phyloP scores from a whole-genome alignment of 805 yeast species.

The Saccharomycopsis selenospora region DNA sequence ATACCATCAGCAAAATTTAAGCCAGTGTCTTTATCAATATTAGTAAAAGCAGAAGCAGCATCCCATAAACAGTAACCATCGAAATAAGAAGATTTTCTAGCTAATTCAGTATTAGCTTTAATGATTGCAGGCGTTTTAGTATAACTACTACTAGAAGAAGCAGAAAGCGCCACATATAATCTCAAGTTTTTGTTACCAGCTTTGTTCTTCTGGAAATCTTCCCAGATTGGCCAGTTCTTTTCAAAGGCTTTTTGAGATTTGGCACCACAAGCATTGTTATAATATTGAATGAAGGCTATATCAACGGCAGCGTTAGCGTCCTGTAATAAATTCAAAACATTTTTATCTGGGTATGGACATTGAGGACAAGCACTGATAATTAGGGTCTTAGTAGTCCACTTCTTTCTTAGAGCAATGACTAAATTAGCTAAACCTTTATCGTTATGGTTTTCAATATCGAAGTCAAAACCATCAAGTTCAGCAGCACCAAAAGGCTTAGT shows the following conservation, averaged over 20 bases:
- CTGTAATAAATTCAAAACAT: slow-evolving; percentile 36
- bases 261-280: slow-evolving; percentile 35
- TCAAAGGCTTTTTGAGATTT: slow-evolving; percentile 7
- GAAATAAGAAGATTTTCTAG: slow-evolving; percentile 9
- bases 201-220: slow-evolving; percentile 34
- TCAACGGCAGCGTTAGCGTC: slow-evolving; percentile 37
- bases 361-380: slow-evolving; percentile 63
- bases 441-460: slow-evolving; percentile 28
- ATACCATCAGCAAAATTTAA: slow-evolving; percentile 16
- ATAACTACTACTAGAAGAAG: slow-evolving; percentile 54
- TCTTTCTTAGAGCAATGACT: slow-evolving; percentile 31
- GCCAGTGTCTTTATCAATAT: slow-evolving; percentile 15
- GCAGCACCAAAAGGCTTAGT: slow-evolving; percentile 20
- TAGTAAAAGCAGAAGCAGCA: slow-evolving; percentile 15
- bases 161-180: slow-evolving; percentile 49
- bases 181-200: slow-evolving; percentile 47
- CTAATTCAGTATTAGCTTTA: slow-evolving; percentile 7
- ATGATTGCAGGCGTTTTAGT: slow-evolving; percentile 31
- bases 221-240: slow-evolving; percentile 45
- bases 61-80: slow-evolving; percentile 21
- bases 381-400: slow-evolving; percentile 41
- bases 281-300: slow-evolving; percentile 57
- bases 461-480: slow-evolving; percentile 20
- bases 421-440: slow-evolving; percentile 45
- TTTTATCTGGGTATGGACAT: slow-evolving; percentile 55